Evolutionary conservation across 257 asterid species (phyloP).

Genomic region (Solanum virginianum): DNA sequence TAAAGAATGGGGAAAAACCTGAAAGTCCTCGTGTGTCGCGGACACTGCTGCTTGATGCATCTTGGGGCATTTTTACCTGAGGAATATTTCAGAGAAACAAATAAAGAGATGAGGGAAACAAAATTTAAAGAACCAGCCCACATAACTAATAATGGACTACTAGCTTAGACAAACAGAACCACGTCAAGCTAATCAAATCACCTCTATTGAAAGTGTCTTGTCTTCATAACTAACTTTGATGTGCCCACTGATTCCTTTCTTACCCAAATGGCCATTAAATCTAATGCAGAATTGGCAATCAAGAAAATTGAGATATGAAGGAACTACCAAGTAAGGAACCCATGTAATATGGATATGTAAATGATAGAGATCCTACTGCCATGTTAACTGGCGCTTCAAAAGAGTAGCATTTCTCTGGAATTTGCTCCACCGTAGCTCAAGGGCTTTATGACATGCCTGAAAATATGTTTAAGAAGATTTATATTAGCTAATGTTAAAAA

Average conservation of each 20-base stretch:
- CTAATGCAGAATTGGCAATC: constrained; percentile 20
- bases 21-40: constrained; percentile 92
- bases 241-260: constrained; percentile 78
- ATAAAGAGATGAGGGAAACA: neutral
- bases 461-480: neutral
- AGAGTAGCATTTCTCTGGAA: constrained; percentile 61
- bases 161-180: neutral
- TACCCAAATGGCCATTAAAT: constrained; percentile 79
- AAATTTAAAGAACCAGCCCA: neutral
- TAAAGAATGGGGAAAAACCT: constrained; percentile 29
- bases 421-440: constrained; percentile 41
- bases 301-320: neutral
- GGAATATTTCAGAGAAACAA: neutral
- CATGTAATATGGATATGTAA: neutral
- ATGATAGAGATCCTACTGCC: constrained; percentile 60
- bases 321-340: neutral
- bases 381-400: constrained; percentile 70
- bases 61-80: constrained; percentile 95
- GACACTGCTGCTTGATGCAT: constrained; percentile 65
- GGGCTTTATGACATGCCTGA: constrained; percentile 67
- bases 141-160: neutral
- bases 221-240: constrained; percentile 63
- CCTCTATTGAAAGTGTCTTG: constrained; percentile 83
- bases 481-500: neutral
- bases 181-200: constrained; percentile 17